Percentiles rank a stretch among this genome's conserved stretches.
phyloP scores from a whole-genome alignment of 805 yeast species.

The Debaryomyces castellii region DNA sequence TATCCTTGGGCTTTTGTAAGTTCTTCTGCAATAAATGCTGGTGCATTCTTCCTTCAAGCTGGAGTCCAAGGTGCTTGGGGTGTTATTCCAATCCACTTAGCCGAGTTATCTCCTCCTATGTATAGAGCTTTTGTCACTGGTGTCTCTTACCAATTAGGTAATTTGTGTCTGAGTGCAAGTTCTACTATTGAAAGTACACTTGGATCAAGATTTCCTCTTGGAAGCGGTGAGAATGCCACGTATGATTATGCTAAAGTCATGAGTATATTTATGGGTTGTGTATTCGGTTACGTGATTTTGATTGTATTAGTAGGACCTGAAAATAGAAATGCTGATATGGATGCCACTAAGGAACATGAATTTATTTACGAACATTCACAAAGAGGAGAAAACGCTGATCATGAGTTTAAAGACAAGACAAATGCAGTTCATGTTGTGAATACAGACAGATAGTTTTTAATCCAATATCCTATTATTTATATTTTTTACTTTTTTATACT shows the following conservation, averaged over 20 bases:
- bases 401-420: background rate
- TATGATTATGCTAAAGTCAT: slow-evolving; percentile 60
- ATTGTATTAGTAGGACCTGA: slow-evolving; percentile 62
- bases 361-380: background rate
- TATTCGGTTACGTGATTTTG: slow-evolving; percentile 51
- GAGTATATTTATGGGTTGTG: slow-evolving; percentile 68
- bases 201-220: slow-evolving; percentile 49
- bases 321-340: slow-evolving; percentile 23
- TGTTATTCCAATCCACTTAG: slow-evolving; percentile 59
- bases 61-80: slow-evolving; percentile 74
- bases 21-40: slow-evolving; percentile 50
- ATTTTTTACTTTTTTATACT: no score
- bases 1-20: slow-evolving; percentile 38
- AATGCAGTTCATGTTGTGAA: background rate
- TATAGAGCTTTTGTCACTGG: slow-evolving; percentile 60
- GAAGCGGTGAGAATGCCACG: slow-evolving; percentile 16
- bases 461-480: background rate
- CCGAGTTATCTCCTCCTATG: slow-evolving; percentile 58
- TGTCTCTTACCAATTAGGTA: slow-evolving; percentile 66
- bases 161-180: slow-evolving; percentile 63
- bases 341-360: background rate
- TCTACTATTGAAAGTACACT: slow-evolving; percentile 68
- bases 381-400: background rate
- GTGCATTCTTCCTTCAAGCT: slow-evolving; percentile 60
- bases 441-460: background rate